Base-by-base conservation (phyloP, 2,329 filamentous ascomycete genomes). In the Apiospora malaysiana region DNA sequence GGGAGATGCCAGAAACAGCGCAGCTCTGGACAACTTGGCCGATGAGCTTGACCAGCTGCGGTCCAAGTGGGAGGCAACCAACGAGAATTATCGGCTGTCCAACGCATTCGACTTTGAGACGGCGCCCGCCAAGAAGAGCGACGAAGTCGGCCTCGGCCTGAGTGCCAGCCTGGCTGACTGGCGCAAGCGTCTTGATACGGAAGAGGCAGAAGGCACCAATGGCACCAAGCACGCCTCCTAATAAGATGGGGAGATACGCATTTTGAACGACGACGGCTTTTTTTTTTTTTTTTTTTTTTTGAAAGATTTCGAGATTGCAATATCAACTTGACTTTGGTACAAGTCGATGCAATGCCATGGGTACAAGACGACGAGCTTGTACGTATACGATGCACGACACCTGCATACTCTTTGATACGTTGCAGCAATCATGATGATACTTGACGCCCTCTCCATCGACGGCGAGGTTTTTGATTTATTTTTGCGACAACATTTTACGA, bases 1-100 rank as follows among this genome's bases (percentile, higher is more conserved):
- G 4, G 86, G 88, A 75, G 84, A 88, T 70, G 84, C 82, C 68
- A 85, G 89, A 74, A 88, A 90, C 79, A 89, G 88, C 77, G 85
- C 83, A 75, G 95, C 95, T 3, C 88, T 99, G 25, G 96, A 99
- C 81, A 96, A 92, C 74, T 89, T 99, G 32, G 95, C 96, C 14
- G 94, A 90, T 73, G 96, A 99, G 83, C 90, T 99, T 9, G 96
- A 99, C 80, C 93, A 93, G 16, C 86, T 99, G 66, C 90, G 95
- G 69, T 93, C 87, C 69, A 95, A 98, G 77, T 99, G 96, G 96
- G 94, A 98, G 83, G 94, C 92, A 49, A 97, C 94, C 16, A 98
- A 95, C 83, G 96, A 97, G 82, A 97, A 94, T 77, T 98, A 98
- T 81, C 92, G 96, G 32, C 85, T 98, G 63, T 97, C 94, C 81